Conservation (phyloP, 305 asterid genomes). For the Fraxinus floribunda region DNA sequence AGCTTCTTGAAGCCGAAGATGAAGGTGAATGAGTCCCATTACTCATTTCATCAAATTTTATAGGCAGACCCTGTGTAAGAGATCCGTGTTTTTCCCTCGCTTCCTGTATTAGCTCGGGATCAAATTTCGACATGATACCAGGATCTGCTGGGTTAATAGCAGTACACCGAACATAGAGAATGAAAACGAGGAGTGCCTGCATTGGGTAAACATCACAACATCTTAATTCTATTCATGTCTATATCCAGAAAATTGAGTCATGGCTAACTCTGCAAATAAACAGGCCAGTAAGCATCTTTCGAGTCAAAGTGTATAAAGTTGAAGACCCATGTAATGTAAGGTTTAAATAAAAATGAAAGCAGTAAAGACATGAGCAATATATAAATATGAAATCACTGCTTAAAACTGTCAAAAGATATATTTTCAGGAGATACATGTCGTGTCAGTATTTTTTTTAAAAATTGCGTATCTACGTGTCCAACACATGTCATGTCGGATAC, state of each 20-base stretch:
- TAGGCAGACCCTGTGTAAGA: slow-evolving; percentile 37
- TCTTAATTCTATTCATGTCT: neutral
- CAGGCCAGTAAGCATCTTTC: neutral
- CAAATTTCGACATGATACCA: slow-evolving; percentile 83
- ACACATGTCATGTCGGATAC: neutral
- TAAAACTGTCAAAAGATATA: neutral
- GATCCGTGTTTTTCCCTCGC: slow-evolving; percentile 46
- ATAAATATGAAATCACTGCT: slow-evolving; percentile 16
- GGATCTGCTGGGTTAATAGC: slow-evolving; percentile 99
- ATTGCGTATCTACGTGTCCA: neutral
- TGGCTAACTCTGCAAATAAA: neutral
- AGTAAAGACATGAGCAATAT: slow-evolving; percentile 7
- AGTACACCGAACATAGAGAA: slow-evolving; percentile 86
- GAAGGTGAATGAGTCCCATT: slow-evolving; percentile 63
- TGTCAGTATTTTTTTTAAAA: neutral
- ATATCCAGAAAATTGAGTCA: slow-evolving; percentile 16
- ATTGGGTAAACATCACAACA: slow-evolving; percentile 22
- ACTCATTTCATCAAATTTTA: slow-evolving; percentile 69
- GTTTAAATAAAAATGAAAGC: neutral
- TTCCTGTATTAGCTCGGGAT: slow-evolving; percentile 45
- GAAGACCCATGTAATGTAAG: slow-evolving; percentile 4
- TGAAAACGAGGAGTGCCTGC: slow-evolving; percentile 87
- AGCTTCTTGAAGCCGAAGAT: slow-evolving; percentile 72
- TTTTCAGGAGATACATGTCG: neutral
- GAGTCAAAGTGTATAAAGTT: neutral